Conservation (phyloP, 2,329 filamentous ascomycete species). For the Arachnomyces sp. region DNA sequence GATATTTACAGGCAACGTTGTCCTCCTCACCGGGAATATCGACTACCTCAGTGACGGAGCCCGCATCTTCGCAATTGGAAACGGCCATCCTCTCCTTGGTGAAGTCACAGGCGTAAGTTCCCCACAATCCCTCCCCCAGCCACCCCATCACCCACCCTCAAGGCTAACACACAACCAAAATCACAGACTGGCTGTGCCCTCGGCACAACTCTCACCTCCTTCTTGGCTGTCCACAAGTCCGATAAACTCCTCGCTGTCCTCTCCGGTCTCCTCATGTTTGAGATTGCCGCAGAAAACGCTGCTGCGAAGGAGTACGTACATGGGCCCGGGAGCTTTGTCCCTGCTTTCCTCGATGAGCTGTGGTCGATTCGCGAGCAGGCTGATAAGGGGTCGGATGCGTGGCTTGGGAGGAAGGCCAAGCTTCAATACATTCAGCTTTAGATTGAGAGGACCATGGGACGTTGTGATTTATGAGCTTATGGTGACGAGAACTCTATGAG, state of each 20-base stretch:
- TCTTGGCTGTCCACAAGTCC: slow-evolving; percentile 54
- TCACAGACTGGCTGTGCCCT: slow-evolving; percentile 69
- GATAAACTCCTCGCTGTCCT: slow-evolving; percentile 66
- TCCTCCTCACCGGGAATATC: slow-evolving; percentile 71
- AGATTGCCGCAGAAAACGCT: slow-evolving; percentile 66
- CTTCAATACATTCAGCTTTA: slow-evolving; percentile 25
- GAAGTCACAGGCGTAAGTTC: slow-evolving; percentile 36
- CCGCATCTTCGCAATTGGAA: slow-evolving; percentile 58
- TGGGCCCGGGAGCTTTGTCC: slow-evolving; percentile 80
- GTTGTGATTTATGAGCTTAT: no score
- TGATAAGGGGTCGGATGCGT: slow-evolving; percentile 24
- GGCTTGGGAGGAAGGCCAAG: slow-evolving; percentile 30
- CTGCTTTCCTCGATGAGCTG: slow-evolving; percentile 70
- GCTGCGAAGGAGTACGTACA: slow-evolving; percentile 51
- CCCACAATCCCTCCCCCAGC: no score
- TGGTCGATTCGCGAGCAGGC: slow-evolving; percentile 34
- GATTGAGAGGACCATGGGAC: no score
- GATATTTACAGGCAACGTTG: slow-evolving; percentile 44
- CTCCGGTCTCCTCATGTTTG: slow-evolving; percentile 67
- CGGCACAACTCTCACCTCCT: slow-evolving; percentile 70
- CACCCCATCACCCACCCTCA: neutral
- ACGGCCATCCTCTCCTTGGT: slow-evolving; percentile 59
- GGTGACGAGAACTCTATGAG: no score
- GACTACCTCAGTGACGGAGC: slow-evolving; percentile 72
- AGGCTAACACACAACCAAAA: slow-evolving; percentile 2